phyloP scores from a whole-genome alignment of 2,329 filamentous ascomycete genomes.

The Aspergillus alliaceus region DNA sequence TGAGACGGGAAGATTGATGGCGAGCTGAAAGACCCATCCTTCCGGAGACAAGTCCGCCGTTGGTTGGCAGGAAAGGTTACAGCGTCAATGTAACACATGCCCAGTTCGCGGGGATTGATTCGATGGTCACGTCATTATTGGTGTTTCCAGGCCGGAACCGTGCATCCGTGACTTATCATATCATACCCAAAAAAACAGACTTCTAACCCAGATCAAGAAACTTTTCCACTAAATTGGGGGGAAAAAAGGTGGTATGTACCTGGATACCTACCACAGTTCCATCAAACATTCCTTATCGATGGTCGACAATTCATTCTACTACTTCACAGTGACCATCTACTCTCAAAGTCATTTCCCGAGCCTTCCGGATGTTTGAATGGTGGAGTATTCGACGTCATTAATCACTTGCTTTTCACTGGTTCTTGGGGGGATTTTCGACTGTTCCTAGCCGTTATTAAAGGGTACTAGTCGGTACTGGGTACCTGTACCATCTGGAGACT shows the following conservation, averaged over 20 bases:
- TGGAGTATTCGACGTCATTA: constrained; percentile 6
- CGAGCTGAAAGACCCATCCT: constrained; percentile 1
- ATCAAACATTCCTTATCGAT: too few species aligned
- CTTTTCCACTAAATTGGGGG: too few species aligned
- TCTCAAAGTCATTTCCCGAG: not conserved
- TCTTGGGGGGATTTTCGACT: not conserved
- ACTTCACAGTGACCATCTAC: too few species aligned
- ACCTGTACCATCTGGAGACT: not conserved
- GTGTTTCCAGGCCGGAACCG: not conserved
- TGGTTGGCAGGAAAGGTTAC: constrained; percentile 1
- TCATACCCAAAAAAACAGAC: too few species aligned
- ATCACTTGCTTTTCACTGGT: not conserved
- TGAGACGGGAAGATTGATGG: not conserved
- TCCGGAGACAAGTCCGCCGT: not conserved
- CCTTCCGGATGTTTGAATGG: not conserved
- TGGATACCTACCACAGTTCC: too few species aligned
- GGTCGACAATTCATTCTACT: too few species aligned
- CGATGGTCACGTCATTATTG: constrained; percentile 4
- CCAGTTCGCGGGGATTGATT: not conserved
- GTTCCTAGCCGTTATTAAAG: not conserved
- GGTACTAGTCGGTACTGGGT: not conserved
- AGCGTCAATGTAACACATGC: constrained; percentile 3
- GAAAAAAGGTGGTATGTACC: too few species aligned
- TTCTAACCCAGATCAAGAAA: too few species aligned
- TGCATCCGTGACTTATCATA: not conserved